Conservation (phyloP, 768 basidiomycete species). For the Mycena leptocephala region DNA sequence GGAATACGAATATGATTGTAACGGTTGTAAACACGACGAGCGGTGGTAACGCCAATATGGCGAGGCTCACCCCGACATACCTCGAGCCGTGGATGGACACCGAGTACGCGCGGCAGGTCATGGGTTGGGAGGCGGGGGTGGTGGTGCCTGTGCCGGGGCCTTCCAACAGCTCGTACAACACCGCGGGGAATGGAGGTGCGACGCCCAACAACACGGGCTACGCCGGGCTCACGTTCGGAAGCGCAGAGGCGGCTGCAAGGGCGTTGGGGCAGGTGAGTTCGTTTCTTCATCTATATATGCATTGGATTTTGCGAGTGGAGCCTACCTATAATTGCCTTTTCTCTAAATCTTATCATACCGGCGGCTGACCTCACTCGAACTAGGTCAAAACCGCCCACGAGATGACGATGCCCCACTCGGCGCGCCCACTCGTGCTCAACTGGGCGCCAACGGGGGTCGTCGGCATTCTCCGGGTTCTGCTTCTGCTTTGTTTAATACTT, state of each 20-base stretch:
- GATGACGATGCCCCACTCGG: slow-evolving; percentile 91
- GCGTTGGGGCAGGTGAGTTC: slow-evolving; percentile 27
- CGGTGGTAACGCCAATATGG: too few species aligned
- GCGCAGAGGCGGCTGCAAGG: slow-evolving; percentile 3
- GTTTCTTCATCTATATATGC: slow-evolving; percentile 55
- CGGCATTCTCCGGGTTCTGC: slow-evolving; percentile 53
- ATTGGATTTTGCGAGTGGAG: too few species aligned
- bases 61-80: too few species aligned
- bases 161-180: slow-evolving; percentile 76
- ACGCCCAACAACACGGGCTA: slow-evolving; percentile 57
- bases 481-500: slow-evolving; percentile 43
- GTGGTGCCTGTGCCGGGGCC: slow-evolving; percentile 88
- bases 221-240: slow-evolving; percentile 26
- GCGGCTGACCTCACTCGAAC: too few species aligned
- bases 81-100: slow-evolving; percentile 98
- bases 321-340: too few species aligned
- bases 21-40: too few species aligned
- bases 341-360: too few species aligned
- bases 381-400: too few species aligned
- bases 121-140: slow-evolving; percentile 89
- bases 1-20: too few species aligned
- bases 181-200: too few species aligned
- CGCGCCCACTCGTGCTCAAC: slow-evolving; percentile 84
- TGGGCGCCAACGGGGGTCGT: slow-evolving; percentile 72
- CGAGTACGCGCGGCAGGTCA: slow-evolving; percentile 93